Conservation (phyloP, 1,284 basidiomycete genomes). For the Cutaneotrichosporon dermatis region DNA sequence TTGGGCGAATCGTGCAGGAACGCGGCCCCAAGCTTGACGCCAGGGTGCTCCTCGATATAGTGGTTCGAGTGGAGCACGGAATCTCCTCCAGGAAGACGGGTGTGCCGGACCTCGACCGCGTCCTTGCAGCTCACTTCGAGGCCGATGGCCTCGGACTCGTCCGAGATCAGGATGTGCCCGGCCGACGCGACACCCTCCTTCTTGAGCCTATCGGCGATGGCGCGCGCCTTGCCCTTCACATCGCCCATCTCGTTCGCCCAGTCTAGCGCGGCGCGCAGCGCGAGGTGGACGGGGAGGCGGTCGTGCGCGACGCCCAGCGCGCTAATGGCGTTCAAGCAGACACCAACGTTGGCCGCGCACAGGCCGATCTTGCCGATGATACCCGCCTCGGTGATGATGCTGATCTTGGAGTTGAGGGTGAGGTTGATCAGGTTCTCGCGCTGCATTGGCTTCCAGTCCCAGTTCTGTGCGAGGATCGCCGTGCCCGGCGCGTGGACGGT, state of each 20-base stretch:
- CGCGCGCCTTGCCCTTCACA: background rate
- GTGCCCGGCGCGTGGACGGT: conserved; percentile 1
- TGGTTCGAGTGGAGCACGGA: conserved; percentile 20
- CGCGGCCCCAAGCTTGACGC: conserved; percentile 5
- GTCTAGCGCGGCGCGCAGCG: conserved; percentile 16
- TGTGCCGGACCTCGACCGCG: conserved; percentile 1
- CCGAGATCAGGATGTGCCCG: conserved; percentile 15
- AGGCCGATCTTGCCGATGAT: conserved; percentile 24
- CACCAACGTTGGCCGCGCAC: conserved; percentile 12
- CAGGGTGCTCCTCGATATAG: conserved; percentile 18
- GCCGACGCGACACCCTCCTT: conserved; percentile 16
- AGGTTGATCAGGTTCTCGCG: conserved; percentile 14
- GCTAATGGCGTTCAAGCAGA: conserved; percentile 17
- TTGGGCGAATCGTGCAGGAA: conserved; percentile 6
- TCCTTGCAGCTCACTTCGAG: conserved; percentile 12
- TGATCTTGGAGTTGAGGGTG: conserved; percentile 4
- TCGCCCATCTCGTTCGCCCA: conserved; percentile 11
- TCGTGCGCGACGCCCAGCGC: conserved; percentile 15
- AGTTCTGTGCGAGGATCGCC: conserved; percentile 19
- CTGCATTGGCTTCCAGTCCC: conserved; percentile 20
- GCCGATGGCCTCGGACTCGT: conserved; percentile 10
- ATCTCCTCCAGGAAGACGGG: background rate
- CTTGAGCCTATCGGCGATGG: conserved; percentile 4
- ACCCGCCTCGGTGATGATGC: conserved; percentile 20
- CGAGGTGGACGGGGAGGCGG: conserved; percentile 16